Evolutionary conservation across 805 yeast species (phyloP).

Genomic region (Jamesozyma rosinii): DNA sequence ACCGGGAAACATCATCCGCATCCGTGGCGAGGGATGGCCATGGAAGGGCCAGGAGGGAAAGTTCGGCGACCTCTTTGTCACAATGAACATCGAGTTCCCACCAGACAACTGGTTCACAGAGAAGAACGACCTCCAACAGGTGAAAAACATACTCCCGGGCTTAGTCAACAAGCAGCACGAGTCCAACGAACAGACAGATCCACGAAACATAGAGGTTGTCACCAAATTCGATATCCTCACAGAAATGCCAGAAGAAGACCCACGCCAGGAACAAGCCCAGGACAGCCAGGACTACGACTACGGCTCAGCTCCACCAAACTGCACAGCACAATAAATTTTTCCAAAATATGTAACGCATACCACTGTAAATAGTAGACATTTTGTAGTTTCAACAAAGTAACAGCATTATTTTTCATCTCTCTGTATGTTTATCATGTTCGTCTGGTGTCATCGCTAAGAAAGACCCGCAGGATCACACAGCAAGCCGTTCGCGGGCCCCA

Average conservation of each 20-base stretch:
- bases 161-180: constrained; percentile 1
- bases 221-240: constrained; percentile 19
- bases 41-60: constrained; percentile 21
- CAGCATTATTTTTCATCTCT: neutral
- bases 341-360: neutral
- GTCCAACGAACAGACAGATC: constrained; percentile 13
- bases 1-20: constrained; percentile 61
- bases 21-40: constrained; percentile 83
- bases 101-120: constrained; percentile 78
- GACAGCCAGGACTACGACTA: constrained; percentile 1
- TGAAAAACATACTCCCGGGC: constrained; percentile 48
- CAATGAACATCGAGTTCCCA: constrained; percentile 71
- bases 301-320: constrained; percentile 29
- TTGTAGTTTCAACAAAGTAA: no score
- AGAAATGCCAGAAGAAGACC: constrained; percentile 7
- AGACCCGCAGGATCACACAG: no score
- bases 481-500: no score
- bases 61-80: constrained; percentile 64
- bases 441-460: no score
- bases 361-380: neutral
- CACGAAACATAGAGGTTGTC: constrained; percentile 27
- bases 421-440: neutral
- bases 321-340: constrained; percentile 33
- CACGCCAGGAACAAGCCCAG: no score
- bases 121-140: constrained; percentile 47